Evolutionary conservation across 2,329 filamentous ascomycete genomes (phyloP).

Genomic region (Thelonectria discophora): DNA sequence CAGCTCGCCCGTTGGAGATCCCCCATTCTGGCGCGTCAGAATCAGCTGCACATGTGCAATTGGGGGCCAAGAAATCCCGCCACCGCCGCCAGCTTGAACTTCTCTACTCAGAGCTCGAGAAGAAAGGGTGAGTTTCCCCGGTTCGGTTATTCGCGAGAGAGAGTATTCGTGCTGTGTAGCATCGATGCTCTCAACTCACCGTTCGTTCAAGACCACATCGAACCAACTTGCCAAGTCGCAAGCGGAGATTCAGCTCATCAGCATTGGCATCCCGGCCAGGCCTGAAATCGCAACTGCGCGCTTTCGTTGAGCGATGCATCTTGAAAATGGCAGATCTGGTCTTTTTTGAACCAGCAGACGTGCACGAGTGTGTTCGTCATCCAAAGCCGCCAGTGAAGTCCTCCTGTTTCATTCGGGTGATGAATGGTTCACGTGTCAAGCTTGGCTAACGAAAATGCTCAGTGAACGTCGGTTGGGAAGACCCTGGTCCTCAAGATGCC

Average conservation of each 20-base stretch:
- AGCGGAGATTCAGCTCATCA: neutral
- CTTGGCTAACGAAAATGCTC: constrained; percentile 21
- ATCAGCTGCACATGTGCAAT: constrained; percentile 25
- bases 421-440: neutral
- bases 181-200: neutral
- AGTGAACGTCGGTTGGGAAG: constrained; percentile 22
- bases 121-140: constrained; percentile 40
- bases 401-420: neutral
- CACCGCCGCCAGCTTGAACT: constrained; percentile 31
- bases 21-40: constrained; percentile 31
- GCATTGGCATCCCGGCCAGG: neutral
- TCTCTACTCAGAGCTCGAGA: constrained; percentile 42
- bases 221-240: neutral
- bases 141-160: neutral
- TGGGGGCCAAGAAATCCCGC: constrained; percentile 31
- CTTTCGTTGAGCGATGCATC: neutral
- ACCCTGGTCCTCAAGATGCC: constrained; percentile 15
- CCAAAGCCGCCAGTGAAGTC: neutral
- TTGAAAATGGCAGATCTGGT: neutral
- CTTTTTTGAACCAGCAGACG: neutral
- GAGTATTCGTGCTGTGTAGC: neutral
- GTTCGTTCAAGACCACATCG: neutral
- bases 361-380: constrained; percentile 1
- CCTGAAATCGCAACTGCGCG: neutral
- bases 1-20: constrained; percentile 34